Evolutionary conservation across 2,329 filamentous ascomycete species (phyloP).

Genomic region (Pseudovirgaria hyperparasitica): DNA sequence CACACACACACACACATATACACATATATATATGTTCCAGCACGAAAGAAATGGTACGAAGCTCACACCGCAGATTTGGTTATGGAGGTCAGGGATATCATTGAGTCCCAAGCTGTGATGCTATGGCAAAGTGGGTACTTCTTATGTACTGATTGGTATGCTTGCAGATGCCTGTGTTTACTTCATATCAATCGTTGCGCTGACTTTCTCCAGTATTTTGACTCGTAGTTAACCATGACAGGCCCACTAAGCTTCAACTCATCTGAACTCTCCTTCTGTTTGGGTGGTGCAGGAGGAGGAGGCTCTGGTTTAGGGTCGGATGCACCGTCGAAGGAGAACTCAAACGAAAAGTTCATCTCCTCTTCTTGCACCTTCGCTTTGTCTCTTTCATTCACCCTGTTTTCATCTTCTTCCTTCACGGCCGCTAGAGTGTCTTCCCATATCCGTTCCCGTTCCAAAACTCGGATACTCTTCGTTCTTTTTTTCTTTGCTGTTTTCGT

Average conservation of each 20-base stretch:
- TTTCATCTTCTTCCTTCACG: conserved; percentile 28
- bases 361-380: conserved; percentile 9
- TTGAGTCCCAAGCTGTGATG: conserved; percentile 4
- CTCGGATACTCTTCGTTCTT: conserved; percentile 26
- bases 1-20: conserved; percentile 3
- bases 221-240: conserved; percentile 46
- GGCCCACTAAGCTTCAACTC: conserved; percentile 21
- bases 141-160: not conserved
- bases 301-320: too few relatives aligned
- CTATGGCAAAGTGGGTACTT: conserved; percentile 16
- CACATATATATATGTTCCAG: too few relatives aligned
- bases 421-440: conserved; percentile 43
- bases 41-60: too few relatives aligned
- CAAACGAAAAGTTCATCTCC: conserved; percentile 6
- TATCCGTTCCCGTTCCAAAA: conserved; percentile 34
- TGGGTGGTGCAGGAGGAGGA: too few relatives aligned
- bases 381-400: conserved; percentile 7
- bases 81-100: too few relatives aligned
- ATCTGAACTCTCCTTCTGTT: conserved; percentile 16
- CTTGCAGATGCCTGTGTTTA: not conserved
- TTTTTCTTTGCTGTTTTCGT: conserved; percentile 27
- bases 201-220: conserved; percentile 42
- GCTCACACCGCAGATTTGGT: too few relatives aligned
- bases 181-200: conserved; percentile 17
- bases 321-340: conserved; percentile 11